Evolutionary conservation across 768 basidiomycete species (phyloP), one percentile per base, ranked within the genome.

Genomic region (Porphyrellus cyaneotinctus): DNA sequence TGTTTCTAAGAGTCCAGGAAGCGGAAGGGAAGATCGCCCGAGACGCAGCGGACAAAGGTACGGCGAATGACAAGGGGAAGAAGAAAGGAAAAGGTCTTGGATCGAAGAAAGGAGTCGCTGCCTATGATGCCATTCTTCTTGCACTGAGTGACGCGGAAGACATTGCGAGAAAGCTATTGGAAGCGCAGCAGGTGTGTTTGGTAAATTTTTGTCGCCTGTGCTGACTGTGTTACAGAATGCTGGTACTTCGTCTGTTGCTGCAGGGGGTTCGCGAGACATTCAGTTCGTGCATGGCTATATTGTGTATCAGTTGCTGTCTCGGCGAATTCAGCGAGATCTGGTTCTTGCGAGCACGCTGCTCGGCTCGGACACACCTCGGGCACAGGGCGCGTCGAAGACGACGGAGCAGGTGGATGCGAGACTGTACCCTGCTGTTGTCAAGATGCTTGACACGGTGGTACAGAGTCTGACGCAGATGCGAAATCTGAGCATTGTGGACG

Each of bases 121-220:
- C 89, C 0, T 98, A 91, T 61, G 94, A 97, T 71, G 83, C 83
- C 18, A 82, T 94, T 52, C 77, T 98, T 24, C 78, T 83, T 22
- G 86, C 91, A 1, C 68, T 97, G 54, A 91, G 91, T 51, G 95
- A 98, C 50, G 94, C 92, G 2, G 94, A 95, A 65, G 85, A 85
- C 6, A 83, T 93, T 1, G 83, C 91, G 3, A 77, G 86, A 50
- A 88, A 87, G 64, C 74, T 95, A 23, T 74, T 82, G 24, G 94
- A 95, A 63, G 81, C 83, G n/a, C 88, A 95, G 52, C 85, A 93
- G 78, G 91, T 89, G 51, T 50, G 74, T 57, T 24, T 14, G 20
- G 23, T 3, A 9, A 4, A 45, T 7, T 22, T 49, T 7, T 18
- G 9, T 30, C 15, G 18, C 7, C 22, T 35, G n/a, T 37, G 18